Base-by-base conservation (phyloP, 345 rosid species). In the Populus simonii region DNA sequence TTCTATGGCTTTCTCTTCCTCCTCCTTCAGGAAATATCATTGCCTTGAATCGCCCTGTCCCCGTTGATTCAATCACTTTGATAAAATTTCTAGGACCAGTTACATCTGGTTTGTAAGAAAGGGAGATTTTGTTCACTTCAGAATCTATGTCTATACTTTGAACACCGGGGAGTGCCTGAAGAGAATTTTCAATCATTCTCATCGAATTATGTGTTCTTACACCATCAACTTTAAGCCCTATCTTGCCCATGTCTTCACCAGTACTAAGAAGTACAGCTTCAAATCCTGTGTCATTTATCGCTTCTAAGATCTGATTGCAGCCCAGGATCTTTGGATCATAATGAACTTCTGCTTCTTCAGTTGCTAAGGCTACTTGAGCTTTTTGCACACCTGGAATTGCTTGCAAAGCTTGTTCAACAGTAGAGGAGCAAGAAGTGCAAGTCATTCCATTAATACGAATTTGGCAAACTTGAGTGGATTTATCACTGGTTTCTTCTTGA, bases 81-180 rank as follows among this genome's bases (percentile, higher is more conserved):
- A 93, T 90, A 33, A 95, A 89, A 79, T 81, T 85, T 80, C 99
- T 90, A 1, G 98, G 98, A 72, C 97, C 98, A 0, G 97, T 93
- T 85, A 83, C 55, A 63, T 90, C 92, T 0, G 97, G 82, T 63
- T 89, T 91, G 79, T 95, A 95, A 29, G 97, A 87, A 6, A 95
- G 61, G 43, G 92, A 80, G 69, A 92, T 63, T 63, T 91, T 92
- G n/a, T 74, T 47, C 47, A 80, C 72, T 36, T 80, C 78, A 59
- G 70, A 75, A 74, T 81, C 77, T 9, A 29, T 67, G 31, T 83
- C 86, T 20, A 90, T 74, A 10, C 61, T 80, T 49, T 88, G 89
- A 65, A 95, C 94, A 7, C 99, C 98, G 0, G 97, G 98, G 71
- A 93, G 97, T n/a, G 96, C 97, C 70, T 78, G 89, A 80, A 95